phyloP scores from a whole-genome alignment of 2,329 filamentous ascomycete species.

The Ophiosphaerella narmari region DNA sequence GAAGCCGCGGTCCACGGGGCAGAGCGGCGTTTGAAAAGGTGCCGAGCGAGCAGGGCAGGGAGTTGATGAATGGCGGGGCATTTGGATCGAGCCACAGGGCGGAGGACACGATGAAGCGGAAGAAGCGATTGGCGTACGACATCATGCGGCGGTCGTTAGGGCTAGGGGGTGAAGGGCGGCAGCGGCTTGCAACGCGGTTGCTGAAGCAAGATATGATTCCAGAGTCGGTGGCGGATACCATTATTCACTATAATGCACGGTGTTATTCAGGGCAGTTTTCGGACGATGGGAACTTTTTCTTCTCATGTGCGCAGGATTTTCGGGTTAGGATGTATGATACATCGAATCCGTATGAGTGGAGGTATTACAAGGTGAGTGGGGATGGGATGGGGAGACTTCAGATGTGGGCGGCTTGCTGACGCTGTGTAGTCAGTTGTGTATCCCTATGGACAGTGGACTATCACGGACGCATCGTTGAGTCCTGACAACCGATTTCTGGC shows the following conservation, averaged over 20 bases:
- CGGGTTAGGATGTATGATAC: slow-evolving; percentile 97
- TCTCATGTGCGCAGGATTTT: slow-evolving; percentile 88
- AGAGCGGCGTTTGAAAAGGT: slow-evolving; percentile 73
- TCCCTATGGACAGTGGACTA: slow-evolving; percentile 89
- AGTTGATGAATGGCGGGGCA: slow-evolving; percentile 79
- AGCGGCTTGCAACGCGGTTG: slow-evolving; percentile 66
- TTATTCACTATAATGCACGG: slow-evolving; percentile 82
- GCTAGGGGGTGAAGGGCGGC: slow-evolving; percentile 61
- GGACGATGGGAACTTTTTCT: slow-evolving; percentile 97
- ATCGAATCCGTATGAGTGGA: slow-evolving; percentile 92
- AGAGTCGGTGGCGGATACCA: slow-evolving; percentile 75
- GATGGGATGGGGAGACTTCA: too few species aligned
- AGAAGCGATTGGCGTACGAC: slow-evolving; percentile 65
- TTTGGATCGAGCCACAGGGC: slow-evolving; percentile 72
- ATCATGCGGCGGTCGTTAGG: slow-evolving; percentile 84
- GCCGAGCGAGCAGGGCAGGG: slow-evolving; percentile 74
- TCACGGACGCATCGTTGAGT: slow-evolving; percentile 89
- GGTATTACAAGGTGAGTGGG: slow-evolving; percentile 79
- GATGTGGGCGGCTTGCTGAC: slow-evolving; percentile 5
- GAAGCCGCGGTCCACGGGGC: slow-evolving; percentile 52
- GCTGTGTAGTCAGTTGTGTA: slow-evolving; percentile 75
- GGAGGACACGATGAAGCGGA: slow-evolving; percentile 61
- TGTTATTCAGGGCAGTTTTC: slow-evolving; percentile 97
- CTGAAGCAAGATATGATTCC: slow-evolving; percentile 81
- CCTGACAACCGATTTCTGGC: slow-evolving; percentile 91